phyloP scores from a whole-genome alignment of 2,329 filamentous ascomycete genomes.

The Penicillium janthinellum region DNA sequence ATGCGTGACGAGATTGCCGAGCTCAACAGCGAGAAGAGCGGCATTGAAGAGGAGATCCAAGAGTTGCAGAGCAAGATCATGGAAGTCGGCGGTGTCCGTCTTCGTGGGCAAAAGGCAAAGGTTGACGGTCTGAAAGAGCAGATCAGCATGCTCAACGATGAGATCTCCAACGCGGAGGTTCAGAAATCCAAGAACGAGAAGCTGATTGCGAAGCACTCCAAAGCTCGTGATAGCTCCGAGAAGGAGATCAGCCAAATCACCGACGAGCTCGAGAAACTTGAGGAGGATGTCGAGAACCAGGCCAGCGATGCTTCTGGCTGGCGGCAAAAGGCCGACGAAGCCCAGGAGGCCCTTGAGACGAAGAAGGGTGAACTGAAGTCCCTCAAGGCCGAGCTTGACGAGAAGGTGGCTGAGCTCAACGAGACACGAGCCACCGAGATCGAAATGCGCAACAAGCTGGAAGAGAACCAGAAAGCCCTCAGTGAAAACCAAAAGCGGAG shows the following conservation, averaged over 20 bases:
- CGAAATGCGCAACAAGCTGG: conserved; percentile 97
- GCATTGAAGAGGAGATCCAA: conserved; percentile 91
- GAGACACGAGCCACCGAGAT: conserved; percentile 88
- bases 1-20: conserved; percentile 78
- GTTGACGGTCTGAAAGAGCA: conserved; percentile 88
- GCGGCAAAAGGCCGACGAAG: conserved; percentile 74
- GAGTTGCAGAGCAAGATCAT: conserved; percentile 94
- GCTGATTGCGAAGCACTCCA: conserved; percentile 81
- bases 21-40: conserved; percentile 81
- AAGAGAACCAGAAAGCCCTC: conserved; percentile 90
- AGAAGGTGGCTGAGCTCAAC: conserved; percentile 82
- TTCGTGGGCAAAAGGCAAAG: conserved; percentile 85
- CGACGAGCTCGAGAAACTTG: conserved; percentile 74
- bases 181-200: conserved; percentile 92
- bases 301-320: conserved; percentile 73
- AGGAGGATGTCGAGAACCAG: conserved; percentile 77
- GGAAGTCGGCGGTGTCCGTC: conserved; percentile 92
- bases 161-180: conserved; percentile 83
- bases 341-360: conserved; percentile 71
- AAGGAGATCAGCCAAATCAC: conserved; percentile 74
- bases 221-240: conserved; percentile 74
- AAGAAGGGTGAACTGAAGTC: conserved; percentile 79
- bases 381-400: conserved; percentile 83
- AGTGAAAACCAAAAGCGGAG: conserved; percentile 82
- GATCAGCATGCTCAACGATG: conserved; percentile 76